Evolutionary conservation across 2,329 filamentous ascomycete species (phyloP), one percentile per base, ranked within the genome.

Genomic region (Diaporthe citrichinensis): DNA sequence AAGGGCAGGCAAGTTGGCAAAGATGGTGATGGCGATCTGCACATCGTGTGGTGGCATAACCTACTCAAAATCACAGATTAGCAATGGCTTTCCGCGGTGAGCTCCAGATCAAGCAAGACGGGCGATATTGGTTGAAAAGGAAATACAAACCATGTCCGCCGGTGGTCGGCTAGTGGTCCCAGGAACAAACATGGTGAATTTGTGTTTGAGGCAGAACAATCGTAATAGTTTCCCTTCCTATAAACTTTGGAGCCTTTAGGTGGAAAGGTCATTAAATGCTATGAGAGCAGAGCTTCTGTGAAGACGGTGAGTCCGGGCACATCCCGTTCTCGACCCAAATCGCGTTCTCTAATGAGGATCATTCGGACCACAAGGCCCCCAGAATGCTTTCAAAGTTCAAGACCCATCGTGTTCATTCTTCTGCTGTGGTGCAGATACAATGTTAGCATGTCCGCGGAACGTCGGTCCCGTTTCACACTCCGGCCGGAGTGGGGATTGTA

Each of bases 91-190:
- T 51, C 46, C 20, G 46, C 46, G 46, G 23, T 51, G 46, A 51
- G 46, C 23, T 51, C 23, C n/a, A 51, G 15, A 51, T 51, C 46
- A 51, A 10, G 17, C 46, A 51, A 51, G 10, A 23, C 4, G 46
- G 46, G 46, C 4, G 23, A n/a, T 5, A 5, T n/a, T 3, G 46
- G 23, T 4, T 51, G 17, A n/a, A 51, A 51, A 51, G 23, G 10
- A 51, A n/a, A 23, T n/a, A n/a, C 46, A n/a, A 41, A 65, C 65
- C 65, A 69, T 69, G 46, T 69, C 46, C 31, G 46, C 31, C 46
- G 65, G 65, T 39, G 65, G 65, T 10, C 65, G 65, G 65, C 65
- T 69, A 25, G 44, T 69, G 6, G 65, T 55, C 25, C 25, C 46
- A 5, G 65, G 65, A 55, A 69, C 28, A n/a, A 69, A 53, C 65